Evolutionary conservation across 2,329 filamentous ascomycete genomes (phyloP).

Genomic region (Aspergillus pseudotamarii): DNA sequence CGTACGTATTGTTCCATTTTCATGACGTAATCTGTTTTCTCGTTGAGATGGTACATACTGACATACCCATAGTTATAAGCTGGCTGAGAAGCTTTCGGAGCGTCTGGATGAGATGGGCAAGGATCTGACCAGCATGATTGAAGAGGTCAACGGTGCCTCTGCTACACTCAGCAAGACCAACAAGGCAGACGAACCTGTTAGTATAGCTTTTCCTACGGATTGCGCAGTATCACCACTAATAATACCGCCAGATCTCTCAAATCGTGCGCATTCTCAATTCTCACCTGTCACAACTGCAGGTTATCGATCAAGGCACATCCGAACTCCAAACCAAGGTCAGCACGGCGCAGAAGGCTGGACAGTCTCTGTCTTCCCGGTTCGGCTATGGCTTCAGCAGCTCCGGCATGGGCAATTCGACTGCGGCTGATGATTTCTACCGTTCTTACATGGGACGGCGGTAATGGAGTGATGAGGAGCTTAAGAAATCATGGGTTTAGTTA

Average conservation of each 20-base stretch:
- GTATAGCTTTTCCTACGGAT: conserved; percentile 39
- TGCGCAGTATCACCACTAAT: conserved; percentile 15
- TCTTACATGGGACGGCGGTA: conserved; percentile 79
- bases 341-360: conserved; percentile 77
- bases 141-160: conserved; percentile 95
- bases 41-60: conserved; percentile 15
- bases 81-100: conserved; percentile 90
- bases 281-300: conserved; percentile 87
- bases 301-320: conserved; percentile 84
- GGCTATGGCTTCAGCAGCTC: conserved; percentile 40
- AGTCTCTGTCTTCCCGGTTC: conserved; percentile 50
- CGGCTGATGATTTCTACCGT: conserved; percentile 86
- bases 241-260: conserved; percentile 71
- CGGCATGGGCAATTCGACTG: conserved; percentile 40
- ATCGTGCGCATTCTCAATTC: conserved; percentile 94
- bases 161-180: conserved; percentile 83
- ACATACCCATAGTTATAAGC: conserved; percentile 65
- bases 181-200: conserved; percentile 84
- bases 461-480: neutral
- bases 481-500: neutral
- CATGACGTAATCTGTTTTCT: neutral
- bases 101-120: conserved; percentile 91
- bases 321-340: conserved; percentile 80
- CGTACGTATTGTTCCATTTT: conserved; percentile 55
- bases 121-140: conserved; percentile 93